These are phyloP conservation scores for Podospora appendiculata DNA, from an alignment of 495 filamentous ascomycete genomes.

Conservation along the genomic window DNA sequence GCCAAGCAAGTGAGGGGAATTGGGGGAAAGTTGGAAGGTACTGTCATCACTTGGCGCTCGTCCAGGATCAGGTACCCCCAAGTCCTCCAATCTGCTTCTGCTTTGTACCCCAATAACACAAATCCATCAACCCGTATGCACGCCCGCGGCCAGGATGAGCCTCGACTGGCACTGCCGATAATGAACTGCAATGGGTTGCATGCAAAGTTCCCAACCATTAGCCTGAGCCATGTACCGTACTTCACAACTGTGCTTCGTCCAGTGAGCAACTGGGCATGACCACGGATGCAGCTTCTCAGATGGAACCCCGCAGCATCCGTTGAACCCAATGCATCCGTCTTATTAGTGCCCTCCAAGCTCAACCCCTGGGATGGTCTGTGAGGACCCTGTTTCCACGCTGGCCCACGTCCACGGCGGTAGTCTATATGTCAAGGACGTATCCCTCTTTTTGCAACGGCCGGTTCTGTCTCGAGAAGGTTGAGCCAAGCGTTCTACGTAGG, in stretches of 20 bases:
- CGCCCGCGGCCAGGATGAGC: no score
- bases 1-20: no score
- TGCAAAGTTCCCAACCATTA: background rate
- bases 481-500: background rate
- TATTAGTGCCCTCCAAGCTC: background rate
- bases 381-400: background rate
- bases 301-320: background rate
- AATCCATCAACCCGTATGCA: no score
- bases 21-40: no score
- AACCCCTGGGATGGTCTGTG: background rate
- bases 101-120: no score
- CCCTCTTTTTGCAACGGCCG: no score
- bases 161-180: background rate
- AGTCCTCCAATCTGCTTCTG: no score
- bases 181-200: background rate
- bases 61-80: no score
- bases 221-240: background rate
- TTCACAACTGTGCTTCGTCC: background rate
- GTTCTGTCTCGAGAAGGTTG: no score
- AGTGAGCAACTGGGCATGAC: background rate
- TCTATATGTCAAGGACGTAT: no score
- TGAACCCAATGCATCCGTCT: background rate
- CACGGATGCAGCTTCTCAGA: background rate
- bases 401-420: no score
- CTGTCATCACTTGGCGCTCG: no score